Evolutionary conservation across 2,329 filamentous ascomycete species (phyloP).

Genomic region (Pseudogymnoascus sp.): DNA sequence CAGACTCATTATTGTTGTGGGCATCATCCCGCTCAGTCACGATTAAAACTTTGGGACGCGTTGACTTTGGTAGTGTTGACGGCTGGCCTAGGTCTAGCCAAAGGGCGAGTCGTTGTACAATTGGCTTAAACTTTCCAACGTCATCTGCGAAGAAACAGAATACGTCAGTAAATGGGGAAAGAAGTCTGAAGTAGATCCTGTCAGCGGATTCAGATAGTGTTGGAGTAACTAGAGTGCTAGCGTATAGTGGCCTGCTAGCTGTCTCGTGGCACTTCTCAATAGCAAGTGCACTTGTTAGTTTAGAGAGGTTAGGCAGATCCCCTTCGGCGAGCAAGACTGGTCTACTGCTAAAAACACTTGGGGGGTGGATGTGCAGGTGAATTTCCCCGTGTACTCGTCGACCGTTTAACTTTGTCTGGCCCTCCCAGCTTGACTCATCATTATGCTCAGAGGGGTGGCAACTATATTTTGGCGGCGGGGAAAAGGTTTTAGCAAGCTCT

Average conservation of each 20-base stretch:
- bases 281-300: conserved; percentile 2
- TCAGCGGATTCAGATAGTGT: conserved; percentile 14
- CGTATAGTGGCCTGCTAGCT: background rate
- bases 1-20: conserved; percentile 12
- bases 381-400: conserved; percentile 14
- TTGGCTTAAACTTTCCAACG: conserved; percentile 14
- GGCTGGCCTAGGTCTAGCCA: conserved; percentile 18
- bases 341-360: conserved; percentile 15
- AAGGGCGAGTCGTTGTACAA: conserved; percentile 16
- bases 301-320: conserved; percentile 14
- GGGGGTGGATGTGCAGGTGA: conserved; percentile 16
- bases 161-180: conserved; percentile 18
- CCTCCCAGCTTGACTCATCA: conserved; percentile 10
- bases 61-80: conserved; percentile 14
- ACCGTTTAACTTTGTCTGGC: conserved; percentile 13
- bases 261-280: conserved; percentile 15
- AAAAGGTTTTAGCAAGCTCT: conserved; percentile 18
- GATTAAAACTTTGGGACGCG: conserved; percentile 7
- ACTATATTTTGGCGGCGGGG: conserved; percentile 15
- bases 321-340: conserved; percentile 15
- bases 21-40: conserved; percentile 12
- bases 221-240: background rate
- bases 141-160: conserved; percentile 23
- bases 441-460: conserved; percentile 12
- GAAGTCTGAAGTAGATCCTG: conserved; percentile 13